phyloP scores from a whole-genome alignment of 169 alveolate species.

The Plasmodium cynomolgi region DNA sequence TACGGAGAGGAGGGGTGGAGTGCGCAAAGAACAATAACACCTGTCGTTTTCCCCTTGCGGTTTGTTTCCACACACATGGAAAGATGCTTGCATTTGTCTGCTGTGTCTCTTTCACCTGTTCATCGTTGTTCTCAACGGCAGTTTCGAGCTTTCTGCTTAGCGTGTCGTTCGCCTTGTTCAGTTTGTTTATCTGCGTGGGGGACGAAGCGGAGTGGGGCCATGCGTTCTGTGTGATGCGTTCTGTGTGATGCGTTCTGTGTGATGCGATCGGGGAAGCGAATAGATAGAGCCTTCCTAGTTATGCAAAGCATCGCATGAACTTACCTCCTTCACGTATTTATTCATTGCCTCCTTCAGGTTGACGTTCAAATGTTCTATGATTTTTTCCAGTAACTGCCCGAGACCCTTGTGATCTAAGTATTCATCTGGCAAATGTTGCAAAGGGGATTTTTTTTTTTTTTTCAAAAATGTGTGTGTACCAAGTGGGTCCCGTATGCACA shows the following conservation, averaged over 20 bases:
- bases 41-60: not conserved
- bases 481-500: not conserved
- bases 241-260: not conserved
- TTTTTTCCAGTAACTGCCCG: conserved; percentile 44
- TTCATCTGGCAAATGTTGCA: conserved; percentile 1
- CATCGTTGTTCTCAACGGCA: conserved; percentile 69
- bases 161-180: conserved; percentile 10
- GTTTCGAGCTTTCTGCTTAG: conserved; percentile 35
- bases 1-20: not conserved
- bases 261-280: not conserved
- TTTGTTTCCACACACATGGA: not conserved
- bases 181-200: conserved; percentile 11
- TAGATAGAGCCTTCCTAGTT: not conserved
- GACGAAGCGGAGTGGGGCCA: not conserved
- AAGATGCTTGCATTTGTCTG: not conserved
- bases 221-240: not conserved
- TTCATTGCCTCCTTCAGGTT: conserved; percentile 23
- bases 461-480: not conserved
- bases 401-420: conserved; percentile 14
- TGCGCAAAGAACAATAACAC: not conserved
- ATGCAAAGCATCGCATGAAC: not conserved
- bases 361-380: conserved; percentile 37
- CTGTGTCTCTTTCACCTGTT: conserved; percentile 17
- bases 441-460: not conserved
- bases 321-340: conserved; percentile 43